These are phyloP conservation scores for Ganoderma leucocontextum DNA, from an alignment of 1,284 basidiomycete genomes.

Conservation along the genomic window DNA sequence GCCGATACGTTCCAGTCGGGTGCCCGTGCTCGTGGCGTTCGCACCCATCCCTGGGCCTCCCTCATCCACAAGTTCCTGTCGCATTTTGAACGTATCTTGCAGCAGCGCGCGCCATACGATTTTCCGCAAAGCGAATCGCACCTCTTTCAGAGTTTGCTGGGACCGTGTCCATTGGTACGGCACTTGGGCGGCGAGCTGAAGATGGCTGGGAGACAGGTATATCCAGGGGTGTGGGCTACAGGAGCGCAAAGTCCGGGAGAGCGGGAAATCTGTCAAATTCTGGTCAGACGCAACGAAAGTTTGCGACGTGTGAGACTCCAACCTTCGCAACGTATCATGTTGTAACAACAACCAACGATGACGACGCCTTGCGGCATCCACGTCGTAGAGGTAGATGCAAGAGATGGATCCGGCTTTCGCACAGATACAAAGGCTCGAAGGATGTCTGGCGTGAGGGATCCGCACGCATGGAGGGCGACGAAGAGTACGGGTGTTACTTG, in stretches of 20 bases:
- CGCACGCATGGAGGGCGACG: constrained; percentile 70
- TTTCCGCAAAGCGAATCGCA: constrained; percentile 62
- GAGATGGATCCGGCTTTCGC: constrained; percentile 12
- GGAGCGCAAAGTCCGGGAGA: constrained; percentile 35
- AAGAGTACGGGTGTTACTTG: constrained; percentile 58
- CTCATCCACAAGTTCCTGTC: background rate
- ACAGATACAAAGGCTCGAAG: constrained; percentile 47
- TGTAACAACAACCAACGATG: constrained; percentile 62
- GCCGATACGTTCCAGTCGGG: constrained; percentile 37
- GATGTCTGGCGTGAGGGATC: constrained; percentile 56
- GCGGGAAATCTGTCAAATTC: constrained; percentile 48
- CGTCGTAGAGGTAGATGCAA: background rate
- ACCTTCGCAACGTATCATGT: constrained; percentile 55
- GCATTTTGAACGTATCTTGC: constrained; percentile 29
- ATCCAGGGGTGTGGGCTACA: background rate
- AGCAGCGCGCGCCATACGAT: constrained; percentile 70
- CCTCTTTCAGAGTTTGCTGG: constrained; percentile 33
- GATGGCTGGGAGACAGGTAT: constrained; percentile 47
- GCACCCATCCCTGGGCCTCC: background rate
- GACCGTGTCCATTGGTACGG: constrained; percentile 51
- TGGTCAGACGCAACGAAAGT: background rate
- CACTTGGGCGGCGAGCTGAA: constrained; percentile 64
- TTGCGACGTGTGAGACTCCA: constrained; percentile 33
- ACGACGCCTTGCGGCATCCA: constrained; percentile 53
- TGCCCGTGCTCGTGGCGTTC: background rate